These are phyloP conservation scores for Endocalyx cinctus DNA, from an alignment of 2,329 filamentous ascomycete genomes.

Conservation along the genomic window DNA sequence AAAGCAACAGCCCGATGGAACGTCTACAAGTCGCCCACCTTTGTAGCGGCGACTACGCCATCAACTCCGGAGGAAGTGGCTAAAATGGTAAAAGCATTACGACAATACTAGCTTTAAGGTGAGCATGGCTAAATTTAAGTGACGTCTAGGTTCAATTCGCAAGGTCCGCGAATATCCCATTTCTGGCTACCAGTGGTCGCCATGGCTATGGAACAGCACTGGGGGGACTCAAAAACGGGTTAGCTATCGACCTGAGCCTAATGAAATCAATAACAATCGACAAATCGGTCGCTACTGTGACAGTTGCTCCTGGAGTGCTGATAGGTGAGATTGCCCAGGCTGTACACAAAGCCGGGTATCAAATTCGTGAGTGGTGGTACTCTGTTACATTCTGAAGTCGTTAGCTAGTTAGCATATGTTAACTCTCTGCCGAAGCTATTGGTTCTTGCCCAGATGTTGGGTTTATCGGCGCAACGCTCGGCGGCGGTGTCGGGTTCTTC, in stretches of 20 bases:
- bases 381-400: no score
- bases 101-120: no score
- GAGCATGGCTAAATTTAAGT: no score
- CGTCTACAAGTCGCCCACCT: neutral
- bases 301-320: slow-evolving; percentile 54
- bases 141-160: slow-evolving; percentile 10
- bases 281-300: slow-evolving; percentile 12
- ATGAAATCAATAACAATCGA: slow-evolving; percentile 23
- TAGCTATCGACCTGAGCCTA: slow-evolving; percentile 16
- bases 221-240: slow-evolving; percentile 5
- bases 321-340: slow-evolving; percentile 45
- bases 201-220: slow-evolving; percentile 11
- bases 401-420: no score
- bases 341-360: slow-evolving; percentile 10
- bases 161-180: slow-evolving; percentile 6
- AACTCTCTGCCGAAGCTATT: no score
- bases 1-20: neutral
- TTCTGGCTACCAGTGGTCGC: slow-evolving; percentile 14
- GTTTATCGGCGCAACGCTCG: slow-evolving; percentile 11
- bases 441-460: slow-evolving; percentile 7
- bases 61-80: neutral
- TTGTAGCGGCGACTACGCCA: neutral
- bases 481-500: slow-evolving; percentile 11
- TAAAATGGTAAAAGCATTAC: neutral
- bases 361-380: slow-evolving; percentile 20